Evolutionary conservation across 805 yeast species (phyloP).

Genomic region (Metschnikowia kofuensis): DNA sequence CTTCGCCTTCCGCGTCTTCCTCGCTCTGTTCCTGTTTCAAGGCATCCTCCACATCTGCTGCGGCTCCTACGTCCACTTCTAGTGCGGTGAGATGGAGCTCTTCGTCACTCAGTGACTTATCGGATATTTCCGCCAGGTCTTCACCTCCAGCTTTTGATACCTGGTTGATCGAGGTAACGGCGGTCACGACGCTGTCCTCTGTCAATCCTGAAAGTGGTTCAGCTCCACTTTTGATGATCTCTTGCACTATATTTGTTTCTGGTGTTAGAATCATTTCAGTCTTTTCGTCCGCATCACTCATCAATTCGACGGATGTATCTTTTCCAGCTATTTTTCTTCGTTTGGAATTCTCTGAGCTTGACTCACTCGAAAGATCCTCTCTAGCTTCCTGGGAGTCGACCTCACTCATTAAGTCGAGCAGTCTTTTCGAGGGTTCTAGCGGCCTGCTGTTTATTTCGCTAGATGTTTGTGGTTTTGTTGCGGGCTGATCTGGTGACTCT

Average conservation of each 20-base stretch:
- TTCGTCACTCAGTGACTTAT: background rate
- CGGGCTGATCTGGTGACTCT: background rate
- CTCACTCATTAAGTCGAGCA: slow-evolving; percentile 6
- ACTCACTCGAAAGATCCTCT: background rate
- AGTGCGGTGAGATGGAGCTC: slow-evolving; percentile 20
- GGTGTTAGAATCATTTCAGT: background rate
- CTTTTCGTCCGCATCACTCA: background rate
- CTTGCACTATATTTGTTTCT: background rate
- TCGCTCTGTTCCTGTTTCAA: slow-evolving; percentile 23
- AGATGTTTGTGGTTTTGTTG: background rate
- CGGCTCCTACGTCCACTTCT: slow-evolving; percentile 7
- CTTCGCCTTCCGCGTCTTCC: slow-evolving; percentile 15
- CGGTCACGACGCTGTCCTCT: slow-evolving; percentile 4
- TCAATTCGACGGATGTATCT: background rate
- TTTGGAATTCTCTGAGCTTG: background rate
- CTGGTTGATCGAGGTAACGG: background rate
- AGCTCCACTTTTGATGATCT: slow-evolving; percentile 6
- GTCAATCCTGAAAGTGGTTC: slow-evolving; percentile 4
- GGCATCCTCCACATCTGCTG: slow-evolving; percentile 10
- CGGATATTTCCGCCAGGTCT: background rate
- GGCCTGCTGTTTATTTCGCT: background rate
- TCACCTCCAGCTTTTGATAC: background rate
- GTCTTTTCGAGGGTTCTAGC: background rate
- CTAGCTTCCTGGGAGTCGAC: slow-evolving; percentile 11
- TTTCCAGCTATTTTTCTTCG: slow-evolving; percentile 1